A percentile compares a stretch with the other conserved stretches of the same genome.
phyloP scores from a whole-genome alignment of 2,329 filamentous ascomycete species.

The Claviceps digitariae region DNA sequence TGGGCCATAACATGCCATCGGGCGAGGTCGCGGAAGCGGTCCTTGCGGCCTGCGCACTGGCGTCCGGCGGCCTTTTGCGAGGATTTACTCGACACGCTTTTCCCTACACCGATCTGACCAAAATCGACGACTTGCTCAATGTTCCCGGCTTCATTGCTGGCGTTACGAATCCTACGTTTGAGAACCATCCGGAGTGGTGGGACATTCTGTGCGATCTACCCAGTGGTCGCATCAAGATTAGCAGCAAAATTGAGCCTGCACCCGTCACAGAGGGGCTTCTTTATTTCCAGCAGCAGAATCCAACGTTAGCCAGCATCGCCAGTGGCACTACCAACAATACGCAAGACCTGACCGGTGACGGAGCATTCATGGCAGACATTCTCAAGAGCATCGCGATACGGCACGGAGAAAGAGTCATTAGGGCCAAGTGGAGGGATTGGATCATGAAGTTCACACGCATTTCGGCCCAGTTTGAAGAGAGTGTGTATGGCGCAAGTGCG shows the following conservation, averaged over 20 bases:
- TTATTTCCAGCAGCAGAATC: constrained; percentile 76
- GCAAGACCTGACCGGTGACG: constrained; percentile 70
- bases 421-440: constrained; percentile 89
- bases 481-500: constrained; percentile 83
- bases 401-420: constrained; percentile 78
- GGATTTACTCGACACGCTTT: constrained; percentile 96
- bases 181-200: constrained; percentile 95
- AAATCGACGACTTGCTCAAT: constrained; percentile 90
- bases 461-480: constrained; percentile 87
- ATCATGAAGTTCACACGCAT: constrained; percentile 89
- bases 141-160: constrained; percentile 96
- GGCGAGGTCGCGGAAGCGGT: constrained; percentile 97
- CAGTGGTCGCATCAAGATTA: constrained; percentile 88
- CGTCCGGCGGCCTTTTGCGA: constrained; percentile 78
- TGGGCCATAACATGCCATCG: constrained; percentile 89
- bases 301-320: constrained; percentile 36
- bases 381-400: constrained; percentile 70
- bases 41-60: constrained; percentile 85
- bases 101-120: constrained; percentile 93
- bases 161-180: constrained; percentile 94
- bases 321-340: constrained; percentile 26
- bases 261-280: constrained; percentile 70
- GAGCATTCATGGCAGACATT: constrained; percentile 78
- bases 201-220: constrained; percentile 89
- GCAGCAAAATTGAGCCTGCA: constrained; percentile 69